phyloP scores from a whole-genome alignment of 495 filamentous ascomycete species.

The Penicillium waksmanii region DNA sequence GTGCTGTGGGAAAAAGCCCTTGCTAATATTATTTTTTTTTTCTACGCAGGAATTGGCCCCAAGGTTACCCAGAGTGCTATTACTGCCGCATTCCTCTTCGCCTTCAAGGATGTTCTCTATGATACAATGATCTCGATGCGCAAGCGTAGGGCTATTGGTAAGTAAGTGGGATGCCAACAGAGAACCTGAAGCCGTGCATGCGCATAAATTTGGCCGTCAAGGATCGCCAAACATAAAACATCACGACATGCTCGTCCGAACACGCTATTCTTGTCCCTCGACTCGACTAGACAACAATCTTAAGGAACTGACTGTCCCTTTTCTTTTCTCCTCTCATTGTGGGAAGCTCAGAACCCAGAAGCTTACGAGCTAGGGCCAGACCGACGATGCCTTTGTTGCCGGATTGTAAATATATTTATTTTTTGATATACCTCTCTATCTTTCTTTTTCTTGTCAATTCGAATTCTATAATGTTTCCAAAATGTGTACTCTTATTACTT shows the following conservation, averaged over 20 bases:
- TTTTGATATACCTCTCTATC: neutral
- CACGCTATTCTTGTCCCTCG: too few relatives aligned
- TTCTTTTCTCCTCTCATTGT: too few relatives aligned
- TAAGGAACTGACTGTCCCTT: too few relatives aligned
- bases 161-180: conserved; percentile 23
- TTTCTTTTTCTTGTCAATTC: neutral
- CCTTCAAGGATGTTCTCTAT: conserved; percentile 92
- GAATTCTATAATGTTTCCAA: neutral
- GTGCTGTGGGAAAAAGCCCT: neutral
- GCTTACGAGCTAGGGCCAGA: neutral
- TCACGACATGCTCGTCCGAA: neutral
- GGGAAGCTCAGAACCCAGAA: too few relatives aligned
- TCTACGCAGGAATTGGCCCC: conserved; percentile 74
- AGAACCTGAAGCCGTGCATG: too few relatives aligned
- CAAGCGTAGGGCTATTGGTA: conserved; percentile 48
- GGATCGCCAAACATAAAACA: too few relatives aligned
- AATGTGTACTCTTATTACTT: too few relatives aligned
- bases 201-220: too few relatives aligned
- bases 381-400: neutral
- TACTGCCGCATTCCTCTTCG: conserved; percentile 95
- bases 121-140: conserved; percentile 60
- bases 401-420: conserved; percentile 18
- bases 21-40: conserved; percentile 20
- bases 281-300: too few relatives aligned
- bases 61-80: conserved; percentile 97